Evolutionary conservation across 2,329 filamentous ascomycete species (phyloP).

Genomic region (Phialophora verrucosa): DNA sequence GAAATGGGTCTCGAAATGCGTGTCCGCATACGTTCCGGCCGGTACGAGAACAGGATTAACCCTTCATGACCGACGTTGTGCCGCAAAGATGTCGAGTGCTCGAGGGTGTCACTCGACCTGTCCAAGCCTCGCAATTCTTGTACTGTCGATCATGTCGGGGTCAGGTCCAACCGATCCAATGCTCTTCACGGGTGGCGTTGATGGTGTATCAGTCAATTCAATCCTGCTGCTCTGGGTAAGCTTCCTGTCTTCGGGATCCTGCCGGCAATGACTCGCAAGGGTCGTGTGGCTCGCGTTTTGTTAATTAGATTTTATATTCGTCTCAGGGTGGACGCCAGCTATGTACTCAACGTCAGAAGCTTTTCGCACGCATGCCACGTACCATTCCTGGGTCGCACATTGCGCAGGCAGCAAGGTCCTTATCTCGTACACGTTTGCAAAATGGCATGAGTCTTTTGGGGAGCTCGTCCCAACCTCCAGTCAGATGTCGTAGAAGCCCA

Average conservation of each 20-base stretch:
- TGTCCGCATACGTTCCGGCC: no score
- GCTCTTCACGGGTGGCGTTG: not conserved
- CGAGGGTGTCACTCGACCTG: not conserved
- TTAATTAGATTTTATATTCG: conserved; percentile 27
- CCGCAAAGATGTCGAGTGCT: not conserved
- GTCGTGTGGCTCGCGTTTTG: conserved; percentile 8
- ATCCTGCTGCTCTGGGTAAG: not conserved
- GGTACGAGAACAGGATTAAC: not conserved
- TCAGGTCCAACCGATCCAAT: not conserved
- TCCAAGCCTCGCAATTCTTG: not conserved
- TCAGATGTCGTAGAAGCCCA: conserved; percentile 18
- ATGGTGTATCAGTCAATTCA: not conserved
- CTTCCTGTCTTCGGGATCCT: not conserved
- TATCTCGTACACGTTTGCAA: conserved; percentile 35
- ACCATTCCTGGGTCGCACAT: conserved; percentile 23
- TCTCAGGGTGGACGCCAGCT: conserved; percentile 31
- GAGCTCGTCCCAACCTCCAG: conserved; percentile 21
- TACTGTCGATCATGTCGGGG: conserved; percentile 3
- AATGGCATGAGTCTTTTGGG: conserved; percentile 25
- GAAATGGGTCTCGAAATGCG: no score
- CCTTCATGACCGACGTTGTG: not conserved
- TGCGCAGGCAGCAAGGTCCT: conserved; percentile 18
- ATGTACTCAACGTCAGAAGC: conserved; percentile 32
- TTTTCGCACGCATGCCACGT: conserved; percentile 27
- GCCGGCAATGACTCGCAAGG: not conserved